Percentiles rank a stretch among this genome's conserved stretches.
Conservation (phyloP, 768 basidiomycete genomes). For the Leccinum incarnatum region DNA sequence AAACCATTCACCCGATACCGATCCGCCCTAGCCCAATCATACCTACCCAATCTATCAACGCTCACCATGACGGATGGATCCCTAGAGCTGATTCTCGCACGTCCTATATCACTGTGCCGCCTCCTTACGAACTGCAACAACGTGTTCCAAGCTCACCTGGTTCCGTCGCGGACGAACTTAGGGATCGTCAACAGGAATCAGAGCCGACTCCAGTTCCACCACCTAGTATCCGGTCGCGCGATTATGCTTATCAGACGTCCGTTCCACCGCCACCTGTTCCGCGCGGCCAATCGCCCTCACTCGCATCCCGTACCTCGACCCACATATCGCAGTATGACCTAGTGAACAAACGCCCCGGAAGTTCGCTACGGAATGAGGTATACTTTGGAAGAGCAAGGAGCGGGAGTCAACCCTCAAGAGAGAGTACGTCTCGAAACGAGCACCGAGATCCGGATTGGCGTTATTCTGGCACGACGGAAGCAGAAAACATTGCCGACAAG, state of each 20-base stretch:
- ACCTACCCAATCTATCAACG: constrained; percentile 1
- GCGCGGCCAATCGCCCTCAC: constrained; percentile 20
- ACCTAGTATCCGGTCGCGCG: constrained; percentile 24
- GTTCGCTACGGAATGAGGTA: constrained; percentile 27
- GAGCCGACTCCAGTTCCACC: constrained; percentile 20
- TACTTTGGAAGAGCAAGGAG: constrained; percentile 20
- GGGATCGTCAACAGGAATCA: constrained; percentile 8
- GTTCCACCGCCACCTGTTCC: constrained; percentile 10
- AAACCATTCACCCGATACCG: constrained; percentile 29
- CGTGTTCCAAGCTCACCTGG: constrained; percentile 16
- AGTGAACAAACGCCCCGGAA: constrained; percentile 25
- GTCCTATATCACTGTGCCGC: constrained; percentile 21
- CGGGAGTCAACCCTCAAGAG: constrained; percentile 24
- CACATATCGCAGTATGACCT: constrained; percentile 33
- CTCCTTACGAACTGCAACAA: constrained; percentile 19
- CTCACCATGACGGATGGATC: constrained; percentile 29
- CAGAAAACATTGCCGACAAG: constrained; percentile 27
- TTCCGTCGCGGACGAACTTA: constrained; percentile 13
- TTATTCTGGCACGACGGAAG: constrained; percentile 23
- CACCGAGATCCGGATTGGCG: constrained; percentile 13
- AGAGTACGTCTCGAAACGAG: constrained; percentile 18
- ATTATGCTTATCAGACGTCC: constrained; percentile 28
- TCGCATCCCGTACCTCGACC: constrained; percentile 28
- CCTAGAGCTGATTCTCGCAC: constrained; percentile 28
- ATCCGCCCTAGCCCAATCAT: constrained; percentile 22